Percentiles rank a stretch among this genome's conserved stretches.
Conservation (phyloP, 176 grass and related monocot species). For the Paspalum vaginatum region DNA sequence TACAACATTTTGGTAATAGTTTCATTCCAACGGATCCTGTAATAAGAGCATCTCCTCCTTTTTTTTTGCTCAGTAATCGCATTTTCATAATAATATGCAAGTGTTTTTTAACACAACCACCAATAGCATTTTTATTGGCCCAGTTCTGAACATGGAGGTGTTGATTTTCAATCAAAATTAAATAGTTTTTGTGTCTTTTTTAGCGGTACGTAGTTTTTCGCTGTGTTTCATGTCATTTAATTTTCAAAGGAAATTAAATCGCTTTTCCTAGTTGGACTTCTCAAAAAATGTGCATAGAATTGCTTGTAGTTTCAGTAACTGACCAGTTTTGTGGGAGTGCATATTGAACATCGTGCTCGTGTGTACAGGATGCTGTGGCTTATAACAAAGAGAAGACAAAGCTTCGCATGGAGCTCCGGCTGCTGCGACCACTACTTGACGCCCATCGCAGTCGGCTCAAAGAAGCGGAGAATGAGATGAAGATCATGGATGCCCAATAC, state of each 20-base stretch:
- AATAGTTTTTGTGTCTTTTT: neutral
- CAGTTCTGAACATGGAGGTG: neutral
- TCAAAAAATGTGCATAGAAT: neutral
- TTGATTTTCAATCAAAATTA: neutral
- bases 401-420: slow-evolving; percentile 47
- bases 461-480: slow-evolving; percentile 48
- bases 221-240: neutral
- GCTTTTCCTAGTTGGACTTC: neutral
- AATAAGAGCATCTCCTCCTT: neutral
- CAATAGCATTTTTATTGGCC: neutral
- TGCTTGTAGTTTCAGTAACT: neutral
- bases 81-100: neutral
- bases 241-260: neutral
- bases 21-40: slow-evolving; percentile 16
- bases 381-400: slow-evolving; percentile 64
- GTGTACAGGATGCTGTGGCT: slow-evolving; percentile 55
- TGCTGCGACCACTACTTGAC: slow-evolving; percentile 60
- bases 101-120: neutral
- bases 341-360: slow-evolving; percentile 2
- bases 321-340: neutral
- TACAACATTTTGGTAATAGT: slow-evolving; percentile 2
- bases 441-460: slow-evolving; percentile 53
- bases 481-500: slow-evolving; percentile 64
- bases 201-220: neutral
- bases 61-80: neutral